phyloP scores from a whole-genome alignment of 2,329 filamentous ascomycete species.

The Septoria linicola region DNA sequence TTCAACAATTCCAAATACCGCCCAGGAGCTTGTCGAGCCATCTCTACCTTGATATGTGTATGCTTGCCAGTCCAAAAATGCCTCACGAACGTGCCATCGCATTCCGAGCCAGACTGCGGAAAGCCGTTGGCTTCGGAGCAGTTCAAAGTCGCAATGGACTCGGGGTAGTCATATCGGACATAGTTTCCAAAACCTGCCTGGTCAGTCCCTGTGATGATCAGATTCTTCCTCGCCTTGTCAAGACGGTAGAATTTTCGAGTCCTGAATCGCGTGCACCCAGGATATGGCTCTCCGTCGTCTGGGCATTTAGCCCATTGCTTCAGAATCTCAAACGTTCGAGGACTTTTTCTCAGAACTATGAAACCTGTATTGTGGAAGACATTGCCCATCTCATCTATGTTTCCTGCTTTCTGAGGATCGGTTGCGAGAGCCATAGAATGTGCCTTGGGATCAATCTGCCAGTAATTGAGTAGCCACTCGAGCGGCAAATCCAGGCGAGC shows the following conservation, averaged over 20 bases:
- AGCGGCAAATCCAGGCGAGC: slow-evolving; percentile 12
- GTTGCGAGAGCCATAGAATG: slow-evolving; percentile 8
- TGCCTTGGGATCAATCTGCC: slow-evolving; percentile 6
- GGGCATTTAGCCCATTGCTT: slow-evolving; percentile 11
- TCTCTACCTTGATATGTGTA: slow-evolving; percentile 2
- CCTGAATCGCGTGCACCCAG: slow-evolving; percentile 8
- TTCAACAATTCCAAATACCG: slow-evolving; percentile 10
- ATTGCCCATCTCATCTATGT: slow-evolving; percentile 5
- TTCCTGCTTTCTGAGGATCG: slow-evolving; percentile 1
- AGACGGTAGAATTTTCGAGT: not conserved
- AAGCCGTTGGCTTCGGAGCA: slow-evolving; percentile 14
- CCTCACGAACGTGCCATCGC: slow-evolving; percentile 9
- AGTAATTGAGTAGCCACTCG: slow-evolving; percentile 19
- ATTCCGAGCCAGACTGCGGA: slow-evolving; percentile 10
- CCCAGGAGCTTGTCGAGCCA: slow-evolving; percentile 9
- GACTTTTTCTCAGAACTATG: slow-evolving; percentile 9
- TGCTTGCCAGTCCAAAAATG: slow-evolving; percentile 16
- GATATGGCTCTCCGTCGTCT: slow-evolving; percentile 9
- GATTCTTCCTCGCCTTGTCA: not conserved
- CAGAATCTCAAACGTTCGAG: slow-evolving; percentile 10
- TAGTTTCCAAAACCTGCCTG: slow-evolving; percentile 15
- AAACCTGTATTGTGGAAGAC: slow-evolving; percentile 15
- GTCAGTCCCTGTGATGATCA: slow-evolving; percentile 4
- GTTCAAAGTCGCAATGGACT: slow-evolving; percentile 2
- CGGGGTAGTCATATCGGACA: slow-evolving; percentile 12